These are phyloP conservation scores for Chiua virens DNA, from an alignment of 768 basidiomycete genomes.

Conservation along the genomic window DNA sequence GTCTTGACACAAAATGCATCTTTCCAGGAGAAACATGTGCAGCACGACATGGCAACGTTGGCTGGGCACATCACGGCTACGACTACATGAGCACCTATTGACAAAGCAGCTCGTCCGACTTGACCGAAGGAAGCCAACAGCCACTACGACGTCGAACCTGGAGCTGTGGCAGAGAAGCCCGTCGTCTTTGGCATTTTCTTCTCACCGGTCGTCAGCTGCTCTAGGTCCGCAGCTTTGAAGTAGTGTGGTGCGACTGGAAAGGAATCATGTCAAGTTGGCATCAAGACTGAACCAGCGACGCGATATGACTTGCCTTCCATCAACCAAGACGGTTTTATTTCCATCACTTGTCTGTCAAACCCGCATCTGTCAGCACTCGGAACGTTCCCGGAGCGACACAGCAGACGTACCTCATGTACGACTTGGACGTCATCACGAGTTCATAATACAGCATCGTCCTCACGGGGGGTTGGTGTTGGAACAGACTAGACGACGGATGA, in stretches of 20 bases:
- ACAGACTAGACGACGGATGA: constrained; percentile 92
- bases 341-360: constrained; percentile 82
- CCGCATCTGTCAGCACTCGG: background rate
- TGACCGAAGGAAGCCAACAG: too few relatives aligned
- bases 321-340: constrained; percentile 94
- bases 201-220: constrained; percentile 75
- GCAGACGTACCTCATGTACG: constrained; percentile 75
- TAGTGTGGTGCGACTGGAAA: constrained; percentile 89
- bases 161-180: constrained; percentile 31
- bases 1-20: background rate
- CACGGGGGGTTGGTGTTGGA: constrained; percentile 93
- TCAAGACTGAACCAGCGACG: background rate
- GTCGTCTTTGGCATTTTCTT: constrained; percentile 92
- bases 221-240: constrained; percentile 84
- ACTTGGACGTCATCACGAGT: constrained; percentile 95
- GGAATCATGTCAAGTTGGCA: constrained; percentile 2
- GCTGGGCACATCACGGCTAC: background rate
- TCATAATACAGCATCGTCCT: constrained; percentile 93
- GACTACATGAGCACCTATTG: background rate
- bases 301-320: constrained; percentile 65
- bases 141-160: constrained; percentile 10
- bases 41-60: background rate
- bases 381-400: background rate
- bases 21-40: too few relatives aligned
- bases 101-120: too few relatives aligned